Evolutionary conservation across 148 eudicot genomes (phyloP).

Genomic region (Camellia granthamiana): DNA sequence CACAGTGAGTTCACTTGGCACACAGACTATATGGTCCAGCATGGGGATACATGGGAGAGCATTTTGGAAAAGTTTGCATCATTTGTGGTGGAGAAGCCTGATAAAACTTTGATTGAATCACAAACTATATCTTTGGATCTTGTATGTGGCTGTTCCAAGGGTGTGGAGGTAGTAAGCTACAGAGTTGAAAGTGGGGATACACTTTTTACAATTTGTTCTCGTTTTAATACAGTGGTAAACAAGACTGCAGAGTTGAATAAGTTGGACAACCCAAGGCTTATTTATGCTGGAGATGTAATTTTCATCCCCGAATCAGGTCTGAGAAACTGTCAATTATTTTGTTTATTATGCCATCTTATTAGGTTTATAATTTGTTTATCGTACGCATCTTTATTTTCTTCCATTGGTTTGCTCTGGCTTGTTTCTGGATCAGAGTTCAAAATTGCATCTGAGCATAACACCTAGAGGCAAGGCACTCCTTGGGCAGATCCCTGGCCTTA

Average conservation of each 20-base stretch:
- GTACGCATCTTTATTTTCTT: neutral
- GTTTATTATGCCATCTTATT: neutral
- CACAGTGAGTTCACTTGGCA: constrained; percentile 5
- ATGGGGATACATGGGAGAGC: constrained; percentile 11
- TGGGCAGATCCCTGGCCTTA: neutral
- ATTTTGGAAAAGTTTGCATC: constrained; percentile 1
- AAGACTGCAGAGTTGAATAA: constrained; percentile 5
- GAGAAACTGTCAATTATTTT: neutral
- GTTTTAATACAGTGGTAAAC: neutral
- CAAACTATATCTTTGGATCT: constrained; percentile 5
- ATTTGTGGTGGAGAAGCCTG: constrained; percentile 8
- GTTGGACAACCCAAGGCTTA: neutral
- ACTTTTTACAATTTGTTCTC: constrained; percentile 12
- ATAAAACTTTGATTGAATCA: neutral
- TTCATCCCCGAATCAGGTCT: constrained; percentile 10
- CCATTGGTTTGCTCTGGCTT: neutral
- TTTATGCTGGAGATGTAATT: constrained; percentile 4
- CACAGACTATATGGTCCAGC: neutral
- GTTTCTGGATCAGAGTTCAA: neutral
- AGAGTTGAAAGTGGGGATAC: constrained; percentile 8
- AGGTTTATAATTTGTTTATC: neutral
- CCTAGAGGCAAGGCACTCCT: too few species aligned
- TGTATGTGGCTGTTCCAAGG: constrained; percentile 9
- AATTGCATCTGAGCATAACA: neutral
- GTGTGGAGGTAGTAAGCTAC: neutral